Base-by-base conservation (phyloP, 768 basidiomycete genomes). In the Lactifluus subvellereus region DNA sequence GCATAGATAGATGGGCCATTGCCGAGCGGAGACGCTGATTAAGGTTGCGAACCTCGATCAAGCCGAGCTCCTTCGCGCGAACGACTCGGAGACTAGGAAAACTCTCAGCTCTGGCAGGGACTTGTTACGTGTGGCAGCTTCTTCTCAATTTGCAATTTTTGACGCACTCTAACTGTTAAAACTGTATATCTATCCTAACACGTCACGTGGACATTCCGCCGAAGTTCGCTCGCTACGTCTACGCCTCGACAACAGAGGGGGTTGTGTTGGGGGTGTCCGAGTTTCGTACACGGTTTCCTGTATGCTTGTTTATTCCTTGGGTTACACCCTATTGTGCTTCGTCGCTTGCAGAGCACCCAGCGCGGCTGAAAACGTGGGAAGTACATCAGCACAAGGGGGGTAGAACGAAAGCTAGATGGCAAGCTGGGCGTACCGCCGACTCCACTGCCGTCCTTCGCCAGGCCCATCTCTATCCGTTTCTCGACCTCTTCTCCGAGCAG, bases 381-480 rank as follows among this genome's bases (percentile, higher is more conserved):
- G 53, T 51, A 20, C 47, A 54, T 55, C 13, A 57, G 67, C 51
- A 61, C 51, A 62, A 59, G 22, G 45, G 64, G 50, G 52, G 50
- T 3, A 45, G 37, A 60, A 57, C 37, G 27, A 38, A 32, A 8
- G 37, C 53, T 7, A 27, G 20, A 10, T n/a, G 11, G 47, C 22
- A 27, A 48, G 5, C 37, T 1, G 13, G n/a, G 54, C 89, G 76
- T 74, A 97, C 95, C 96, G 71, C 97, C 97, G 47, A 94, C 94
- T 42, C 96, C 97, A 70, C 92, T 95, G 13, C 97, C 97, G 69
- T 99, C 97, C 74, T 97, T 98, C 4, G 97, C 97, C 72, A 98
- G 72, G 42, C 93, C 96, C 69, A 98, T 90, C 54, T 87, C 81
- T 0, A 97, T 85, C 35, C 84, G 78, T 69, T 84, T 79, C 77